These are phyloP conservation scores for Colletotrichum lindemuthianum DNA, from an alignment of 2,329 filamentous ascomycete species.

Conservation along the genomic window DNA sequence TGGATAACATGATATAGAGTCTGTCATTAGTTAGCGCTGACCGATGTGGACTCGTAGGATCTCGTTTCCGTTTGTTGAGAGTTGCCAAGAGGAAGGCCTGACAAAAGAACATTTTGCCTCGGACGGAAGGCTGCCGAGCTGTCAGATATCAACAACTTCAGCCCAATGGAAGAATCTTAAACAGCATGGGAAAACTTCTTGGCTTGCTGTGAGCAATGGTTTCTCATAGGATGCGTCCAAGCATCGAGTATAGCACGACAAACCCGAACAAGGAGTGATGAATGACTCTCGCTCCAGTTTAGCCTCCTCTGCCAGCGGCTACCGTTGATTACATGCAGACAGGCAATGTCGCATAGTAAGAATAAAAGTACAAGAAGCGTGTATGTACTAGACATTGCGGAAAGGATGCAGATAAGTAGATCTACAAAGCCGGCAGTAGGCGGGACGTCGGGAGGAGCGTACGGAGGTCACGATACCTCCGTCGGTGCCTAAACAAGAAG, in stretches of 20 bases:
- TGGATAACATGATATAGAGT: not conserved
- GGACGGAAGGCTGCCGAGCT: conserved; percentile 1
- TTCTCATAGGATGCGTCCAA: not conserved
- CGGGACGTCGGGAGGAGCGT: not conserved
- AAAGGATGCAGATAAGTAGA: too few species aligned
- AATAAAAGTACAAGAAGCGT: too few species aligned
- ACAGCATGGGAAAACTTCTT: not conserved
- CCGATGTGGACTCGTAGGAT: not conserved
- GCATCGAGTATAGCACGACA: too few species aligned
- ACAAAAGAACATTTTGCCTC: not conserved
- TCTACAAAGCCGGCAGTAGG: not conserved
- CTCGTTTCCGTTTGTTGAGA: not conserved
- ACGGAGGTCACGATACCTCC: too few species aligned
- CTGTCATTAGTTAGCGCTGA: not conserved
- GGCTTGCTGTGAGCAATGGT: not conserved
- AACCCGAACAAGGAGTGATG: too few species aligned
- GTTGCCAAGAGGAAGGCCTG: conserved; percentile 1
- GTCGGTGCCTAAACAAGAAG: too few species aligned
- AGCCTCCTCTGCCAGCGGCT: too few species aligned
- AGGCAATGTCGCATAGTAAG: too few species aligned
- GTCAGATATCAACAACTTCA: not conserved
- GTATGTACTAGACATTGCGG: too few species aligned
- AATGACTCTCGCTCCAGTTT: too few species aligned
- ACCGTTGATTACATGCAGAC: too few species aligned
- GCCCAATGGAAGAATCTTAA: not conserved